phyloP scores from a whole-genome alignment of 768 basidiomycete species.

The Collybia sp. region DNA sequence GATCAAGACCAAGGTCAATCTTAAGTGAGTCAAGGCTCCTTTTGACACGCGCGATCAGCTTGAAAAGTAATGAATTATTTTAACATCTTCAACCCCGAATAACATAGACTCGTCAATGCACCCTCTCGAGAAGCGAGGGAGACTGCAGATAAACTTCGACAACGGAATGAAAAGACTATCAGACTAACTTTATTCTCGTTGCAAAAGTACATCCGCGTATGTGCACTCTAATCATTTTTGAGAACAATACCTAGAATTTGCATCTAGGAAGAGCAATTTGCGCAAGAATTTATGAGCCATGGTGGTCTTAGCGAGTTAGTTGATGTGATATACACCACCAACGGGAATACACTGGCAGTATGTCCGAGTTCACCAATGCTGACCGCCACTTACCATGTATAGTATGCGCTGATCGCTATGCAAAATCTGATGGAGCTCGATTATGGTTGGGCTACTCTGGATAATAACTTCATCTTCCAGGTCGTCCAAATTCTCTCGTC shows the following conservation, averaged over 20 bases:
- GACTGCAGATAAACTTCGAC: constrained; percentile 62
- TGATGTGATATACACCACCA: constrained; percentile 55
- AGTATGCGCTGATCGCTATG: constrained; percentile 85
- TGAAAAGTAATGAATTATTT: not conserved
- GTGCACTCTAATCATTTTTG: constrained; percentile 8
- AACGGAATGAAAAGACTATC: constrained; percentile 54
- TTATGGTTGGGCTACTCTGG: constrained; percentile 76
- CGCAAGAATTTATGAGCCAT: constrained; percentile 68
- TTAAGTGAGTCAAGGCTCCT: constrained; percentile 51
- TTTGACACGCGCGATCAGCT: not conserved
- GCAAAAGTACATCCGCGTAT: constrained; percentile 74
- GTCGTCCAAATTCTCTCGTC: constrained; percentile 79
- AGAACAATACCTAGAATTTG: constrained; percentile 1
- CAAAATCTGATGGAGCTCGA: constrained; percentile 87
- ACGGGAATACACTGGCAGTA: constrained; percentile 86
- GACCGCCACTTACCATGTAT: constrained; percentile 1
- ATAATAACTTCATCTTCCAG: constrained; percentile 67
- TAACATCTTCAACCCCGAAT: not conserved
- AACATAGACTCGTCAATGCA: constrained; percentile 67
- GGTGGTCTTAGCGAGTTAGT: constrained; percentile 72
- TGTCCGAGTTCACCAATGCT: constrained; percentile 16
- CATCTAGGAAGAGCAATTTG: constrained; percentile 77
- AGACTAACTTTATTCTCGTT: constrained; percentile 72
- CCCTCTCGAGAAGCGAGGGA: constrained; percentile 78
- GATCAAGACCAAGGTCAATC: constrained; percentile 71